phyloP scores from a whole-genome alignment of 1,284 basidiomycete species.

The Boletellus deceptivus region DNA sequence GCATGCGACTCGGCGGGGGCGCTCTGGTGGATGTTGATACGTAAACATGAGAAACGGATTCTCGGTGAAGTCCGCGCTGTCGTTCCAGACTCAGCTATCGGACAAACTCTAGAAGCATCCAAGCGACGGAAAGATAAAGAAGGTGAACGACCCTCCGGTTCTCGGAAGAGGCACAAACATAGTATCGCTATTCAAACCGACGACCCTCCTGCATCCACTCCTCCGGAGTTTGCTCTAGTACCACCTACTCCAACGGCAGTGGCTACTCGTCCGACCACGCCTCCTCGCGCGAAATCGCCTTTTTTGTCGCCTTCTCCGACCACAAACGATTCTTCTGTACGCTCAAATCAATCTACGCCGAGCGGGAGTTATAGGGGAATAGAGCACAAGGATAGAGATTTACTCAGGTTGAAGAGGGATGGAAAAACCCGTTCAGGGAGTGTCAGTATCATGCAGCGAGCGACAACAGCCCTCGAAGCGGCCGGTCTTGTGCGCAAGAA shows the following conservation, averaged over 20 bases:
- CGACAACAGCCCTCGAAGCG: slow-evolving; percentile 83
- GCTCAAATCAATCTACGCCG: slow-evolving; percentile 66
- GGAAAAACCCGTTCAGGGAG: slow-evolving; percentile 75
- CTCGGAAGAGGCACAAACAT: slow-evolving; percentile 26
- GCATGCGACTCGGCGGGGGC: slow-evolving; percentile 93
- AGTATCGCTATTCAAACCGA: slow-evolving; percentile 29
- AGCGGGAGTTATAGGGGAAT: slow-evolving; percentile 45
- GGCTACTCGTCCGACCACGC: slow-evolving; percentile 46
- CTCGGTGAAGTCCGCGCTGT: slow-evolving; percentile 34
- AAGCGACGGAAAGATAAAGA: slow-evolving; percentile 35
- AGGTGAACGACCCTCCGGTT: slow-evolving; percentile 14
- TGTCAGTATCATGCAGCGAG: slow-evolving; percentile 91
- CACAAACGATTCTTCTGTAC: slow-evolving; percentile 45
- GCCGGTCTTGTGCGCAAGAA: slow-evolving; percentile 80
- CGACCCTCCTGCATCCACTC: slow-evolving; percentile 35
- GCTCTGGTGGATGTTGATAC: slow-evolving; percentile 95
- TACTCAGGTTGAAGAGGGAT: slow-evolving; percentile 45
- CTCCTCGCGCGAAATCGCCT: slow-evolving; percentile 53
- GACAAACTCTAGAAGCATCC: slow-evolving; percentile 22
- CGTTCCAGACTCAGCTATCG: slow-evolving; percentile 28
- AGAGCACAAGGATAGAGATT: slow-evolving; percentile 46
- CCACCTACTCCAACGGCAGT: slow-evolving; percentile 69
- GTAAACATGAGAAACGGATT: slow-evolving; percentile 68
- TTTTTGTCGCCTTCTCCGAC: slow-evolving; percentile 63
- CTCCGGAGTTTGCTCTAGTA: slow-evolving; percentile 67